Evolutionary conservation across 2,329 filamentous ascomycete genomes (phyloP).

Genomic region (Nakataea oryzae): DNA sequence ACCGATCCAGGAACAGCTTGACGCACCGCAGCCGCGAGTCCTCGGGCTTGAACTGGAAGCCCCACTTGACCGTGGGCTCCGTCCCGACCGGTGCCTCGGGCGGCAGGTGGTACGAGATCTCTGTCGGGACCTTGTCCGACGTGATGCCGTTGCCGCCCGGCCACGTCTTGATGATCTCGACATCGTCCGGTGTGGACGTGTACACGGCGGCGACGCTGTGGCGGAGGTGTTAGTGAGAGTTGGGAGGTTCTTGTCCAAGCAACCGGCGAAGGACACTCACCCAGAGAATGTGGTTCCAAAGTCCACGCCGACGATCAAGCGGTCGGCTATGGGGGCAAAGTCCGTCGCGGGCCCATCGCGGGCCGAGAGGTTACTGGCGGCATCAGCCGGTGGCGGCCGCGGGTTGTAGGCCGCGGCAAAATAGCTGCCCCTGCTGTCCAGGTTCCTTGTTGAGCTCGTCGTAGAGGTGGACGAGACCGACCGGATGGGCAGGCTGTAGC

Average conservation of each 20-base stretch:
- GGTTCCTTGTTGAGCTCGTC: conserved; percentile 31
- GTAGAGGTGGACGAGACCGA: conserved; percentile 10
- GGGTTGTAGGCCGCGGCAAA: conserved; percentile 41
- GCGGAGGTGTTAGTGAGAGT: background rate
- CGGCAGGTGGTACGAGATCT: conserved; percentile 53
- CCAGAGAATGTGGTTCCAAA: conserved; percentile 80
- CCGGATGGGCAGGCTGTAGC: conserved; percentile 35
- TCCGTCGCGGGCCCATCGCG: conserved; percentile 45
- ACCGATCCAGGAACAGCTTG: conserved; percentile 73
- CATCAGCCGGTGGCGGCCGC: conserved; percentile 43
- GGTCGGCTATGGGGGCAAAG: conserved; percentile 42
- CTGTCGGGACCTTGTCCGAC: conserved; percentile 78
- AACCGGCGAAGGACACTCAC: conserved; percentile 30
- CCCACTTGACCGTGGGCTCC: conserved; percentile 56
- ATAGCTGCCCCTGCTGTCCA: conserved; percentile 41
- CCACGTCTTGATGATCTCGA: conserved; percentile 80
- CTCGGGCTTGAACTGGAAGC: conserved; percentile 72
- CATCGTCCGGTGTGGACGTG: conserved; percentile 65
- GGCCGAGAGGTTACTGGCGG: too few relatives aligned
- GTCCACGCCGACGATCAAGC: conserved; percentile 68
- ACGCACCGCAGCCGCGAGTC: conserved; percentile 69
- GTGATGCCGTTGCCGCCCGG: conserved; percentile 76
- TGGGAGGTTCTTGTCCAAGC: background rate
- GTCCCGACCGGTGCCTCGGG: conserved; percentile 24
- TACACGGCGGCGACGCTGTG: conserved; percentile 60